Conservation (phyloP, 192 early-diverging fungal genomes). For the Lobulomyces angularis region DNA sequence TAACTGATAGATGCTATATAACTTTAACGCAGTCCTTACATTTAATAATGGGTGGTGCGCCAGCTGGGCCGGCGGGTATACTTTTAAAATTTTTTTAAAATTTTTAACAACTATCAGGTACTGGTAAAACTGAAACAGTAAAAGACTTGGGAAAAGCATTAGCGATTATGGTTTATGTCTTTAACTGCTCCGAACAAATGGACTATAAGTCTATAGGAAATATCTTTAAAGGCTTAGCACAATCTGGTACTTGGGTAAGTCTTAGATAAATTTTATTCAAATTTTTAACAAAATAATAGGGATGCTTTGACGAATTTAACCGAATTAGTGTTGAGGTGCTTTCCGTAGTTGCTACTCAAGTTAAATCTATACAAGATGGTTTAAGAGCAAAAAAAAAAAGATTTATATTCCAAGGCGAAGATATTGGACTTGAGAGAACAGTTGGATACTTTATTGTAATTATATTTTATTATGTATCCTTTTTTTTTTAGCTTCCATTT, state of each 20-base stretch:
- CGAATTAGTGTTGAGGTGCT: conserved; percentile 43
- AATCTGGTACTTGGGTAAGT: conserved; percentile 55
- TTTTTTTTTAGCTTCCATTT: conserved; percentile 6
- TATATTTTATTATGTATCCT: conserved; percentile 56
- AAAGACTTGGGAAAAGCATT: conserved; percentile 56
- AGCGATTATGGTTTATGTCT: conserved; percentile 57
- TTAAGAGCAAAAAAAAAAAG: conserved; percentile 48
- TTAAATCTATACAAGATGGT: conserved; percentile 54
- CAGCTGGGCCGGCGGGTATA: conserved; percentile 48
- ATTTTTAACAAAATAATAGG: neutral
- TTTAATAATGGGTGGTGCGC: conserved; percentile 54
- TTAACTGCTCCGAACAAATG: conserved; percentile 60
- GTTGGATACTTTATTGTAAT: conserved; percentile 54
- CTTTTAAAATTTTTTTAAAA: neutral
- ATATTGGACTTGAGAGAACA: conserved; percentile 38
- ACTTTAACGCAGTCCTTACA: conserved; percentile 52
- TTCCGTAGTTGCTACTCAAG: conserved; percentile 54
- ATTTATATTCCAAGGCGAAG: conserved; percentile 57
- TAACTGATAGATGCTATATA: conserved; percentile 58
- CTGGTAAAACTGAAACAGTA: conserved; percentile 41
- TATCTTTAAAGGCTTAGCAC: conserved; percentile 55
- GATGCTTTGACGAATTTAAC: neutral
- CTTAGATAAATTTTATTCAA: conserved; percentile 52
- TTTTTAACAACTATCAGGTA: neutral
- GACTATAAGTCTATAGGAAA: conserved; percentile 58